Conservation (phyloP, 768 basidiomycete genomes). For the Cystobasidium ongulense region DNA sequence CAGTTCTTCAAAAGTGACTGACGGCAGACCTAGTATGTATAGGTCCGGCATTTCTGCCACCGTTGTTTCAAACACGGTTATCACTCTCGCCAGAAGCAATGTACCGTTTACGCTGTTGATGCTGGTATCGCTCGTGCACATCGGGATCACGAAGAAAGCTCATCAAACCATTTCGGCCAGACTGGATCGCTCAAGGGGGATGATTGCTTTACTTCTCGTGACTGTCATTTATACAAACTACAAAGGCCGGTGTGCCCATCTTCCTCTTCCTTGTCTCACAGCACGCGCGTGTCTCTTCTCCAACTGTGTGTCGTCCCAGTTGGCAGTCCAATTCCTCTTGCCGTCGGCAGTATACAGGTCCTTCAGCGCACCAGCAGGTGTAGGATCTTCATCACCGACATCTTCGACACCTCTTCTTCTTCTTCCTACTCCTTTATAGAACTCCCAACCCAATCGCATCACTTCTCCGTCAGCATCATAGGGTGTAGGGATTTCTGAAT, state of each 20-base stretch:
- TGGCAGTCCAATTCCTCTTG: constrained; percentile 1
- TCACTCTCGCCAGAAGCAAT: too few species aligned
- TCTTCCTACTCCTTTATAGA: constrained; percentile 25
- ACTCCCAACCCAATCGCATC: constrained; percentile 77
- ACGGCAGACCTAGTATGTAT: too few species aligned
- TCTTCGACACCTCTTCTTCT: constrained; percentile 15
- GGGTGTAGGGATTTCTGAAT: constrained; percentile 90
- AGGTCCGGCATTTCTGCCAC: too few species aligned
- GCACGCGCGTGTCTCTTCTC: constrained; percentile 19
- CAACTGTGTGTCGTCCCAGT: constrained; percentile 14
- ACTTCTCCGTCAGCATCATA: constrained; percentile 93
- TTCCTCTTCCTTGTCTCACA: constrained; percentile 2
- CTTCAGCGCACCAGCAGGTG: neutral
- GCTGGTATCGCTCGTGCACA: too few species aligned
- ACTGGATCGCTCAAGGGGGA: too few species aligned
- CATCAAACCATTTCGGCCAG: too few species aligned
- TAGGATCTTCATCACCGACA: neutral
- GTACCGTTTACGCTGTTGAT: too few species aligned
- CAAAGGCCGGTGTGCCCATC: constrained; percentile 20
- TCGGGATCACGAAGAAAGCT: too few species aligned
- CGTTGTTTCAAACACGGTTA: too few species aligned
- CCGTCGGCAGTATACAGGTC: constrained; percentile 4
- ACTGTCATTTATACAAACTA: neutral
- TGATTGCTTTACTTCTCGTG: neutral
- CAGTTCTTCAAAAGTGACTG: too few species aligned